Evolutionary conservation across 805 yeast species (phyloP).

Genomic region (Saccharomyces jurei): DNA sequence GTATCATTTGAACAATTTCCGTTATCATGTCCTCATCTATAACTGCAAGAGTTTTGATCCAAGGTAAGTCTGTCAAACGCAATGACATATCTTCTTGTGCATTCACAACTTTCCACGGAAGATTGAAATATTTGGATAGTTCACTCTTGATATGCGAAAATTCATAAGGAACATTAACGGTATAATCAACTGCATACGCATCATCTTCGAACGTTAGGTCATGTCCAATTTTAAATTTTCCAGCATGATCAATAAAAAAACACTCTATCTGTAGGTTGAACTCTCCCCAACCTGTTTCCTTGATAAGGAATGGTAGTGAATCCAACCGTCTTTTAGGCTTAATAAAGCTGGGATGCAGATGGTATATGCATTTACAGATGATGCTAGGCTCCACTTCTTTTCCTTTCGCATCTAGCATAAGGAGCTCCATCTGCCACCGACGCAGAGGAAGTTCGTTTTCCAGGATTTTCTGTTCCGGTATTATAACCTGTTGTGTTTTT

Average conservation of each 20-base stretch:
- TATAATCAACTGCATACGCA: constrained; percentile 68
- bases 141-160: constrained; percentile 58
- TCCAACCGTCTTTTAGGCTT: constrained; percentile 71
- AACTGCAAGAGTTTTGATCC: constrained; percentile 8
- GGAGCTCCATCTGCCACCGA: constrained; percentile 73
- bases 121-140: constrained; percentile 65
- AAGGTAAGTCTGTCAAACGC: constrained; percentile 20
- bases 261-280: constrained; percentile 76
- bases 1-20: constrained; percentile 17
- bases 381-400: constrained; percentile 71
- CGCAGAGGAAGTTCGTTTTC: constrained; percentile 85
- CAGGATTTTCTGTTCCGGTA: constrained; percentile 30
- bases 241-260: constrained; percentile 67
- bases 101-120: constrained; percentile 41
- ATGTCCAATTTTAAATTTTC: constrained; percentile 72
- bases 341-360: constrained; percentile 85
- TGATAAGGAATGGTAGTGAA: constrained; percentile 71
- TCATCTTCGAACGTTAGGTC: constrained; percentile 75
- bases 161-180: constrained; percentile 60
- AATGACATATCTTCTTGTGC: not conserved
- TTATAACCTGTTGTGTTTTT: constrained; percentile 73
- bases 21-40: constrained; percentile 23
- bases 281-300: constrained; percentile 97
- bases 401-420: constrained; percentile 68
- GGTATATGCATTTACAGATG: constrained; percentile 79